Percentiles rank a stretch among this genome's conserved stretches.
These are phyloP conservation scores for Mycena venus DNA, from an alignment of 768 basidiomycete species.

Conservation along the genomic window DNA sequence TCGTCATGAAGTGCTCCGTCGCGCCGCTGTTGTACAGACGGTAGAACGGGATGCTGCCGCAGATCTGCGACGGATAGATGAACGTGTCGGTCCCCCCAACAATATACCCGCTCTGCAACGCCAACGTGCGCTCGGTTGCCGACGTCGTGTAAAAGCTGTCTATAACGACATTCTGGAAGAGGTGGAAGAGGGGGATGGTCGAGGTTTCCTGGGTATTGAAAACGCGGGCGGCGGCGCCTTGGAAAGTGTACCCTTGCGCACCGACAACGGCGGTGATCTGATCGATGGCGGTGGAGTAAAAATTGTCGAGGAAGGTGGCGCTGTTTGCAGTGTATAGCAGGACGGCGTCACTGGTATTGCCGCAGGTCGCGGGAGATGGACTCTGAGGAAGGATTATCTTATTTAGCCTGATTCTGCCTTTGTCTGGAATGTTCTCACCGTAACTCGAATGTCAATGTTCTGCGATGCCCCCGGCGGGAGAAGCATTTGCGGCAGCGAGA, in stretches of 20 bases:
- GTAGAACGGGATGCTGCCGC: slow-evolving; percentile 9
- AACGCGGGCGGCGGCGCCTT: slow-evolving; percentile 2
- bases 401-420: not conserved
- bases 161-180: not conserved
- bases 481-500: not conserved
- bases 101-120: not conserved
- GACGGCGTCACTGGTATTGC: not conserved
- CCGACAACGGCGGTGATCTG: slow-evolving; percentile 5
- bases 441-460: not conserved
- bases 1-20: slow-evolving; percentile 12
- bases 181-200: slow-evolving; percentile 2
- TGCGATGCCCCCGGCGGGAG: not conserved
- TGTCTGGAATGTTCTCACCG: not conserved
- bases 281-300: not conserved
- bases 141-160: slow-evolving; percentile 9
- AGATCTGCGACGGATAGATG: slow-evolving; percentile 4
- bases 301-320: not conserved
- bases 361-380: slow-evolving; percentile 3
- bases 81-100: not conserved
- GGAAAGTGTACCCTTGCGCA: not conserved
- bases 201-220: slow-evolving; percentile 9
- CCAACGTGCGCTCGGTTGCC: not conserved
- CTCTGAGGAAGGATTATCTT: not conserved
- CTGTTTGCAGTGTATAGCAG: not conserved
- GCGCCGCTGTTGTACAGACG: slow-evolving; percentile 1